Evolutionary conservation across 1,139 yeast species (phyloP).

Genomic region (Entelexis sorbosivorans): DNA sequence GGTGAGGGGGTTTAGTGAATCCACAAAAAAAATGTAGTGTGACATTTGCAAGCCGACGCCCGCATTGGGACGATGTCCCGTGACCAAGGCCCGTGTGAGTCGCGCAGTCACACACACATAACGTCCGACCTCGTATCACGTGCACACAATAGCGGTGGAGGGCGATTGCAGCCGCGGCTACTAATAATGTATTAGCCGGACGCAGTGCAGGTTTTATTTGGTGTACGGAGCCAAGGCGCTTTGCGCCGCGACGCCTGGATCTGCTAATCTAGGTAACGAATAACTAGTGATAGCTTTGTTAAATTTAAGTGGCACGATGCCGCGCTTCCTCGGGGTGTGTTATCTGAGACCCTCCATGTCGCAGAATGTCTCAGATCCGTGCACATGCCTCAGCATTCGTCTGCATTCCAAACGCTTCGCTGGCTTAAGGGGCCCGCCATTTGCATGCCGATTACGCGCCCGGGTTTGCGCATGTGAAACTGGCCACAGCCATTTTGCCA

Average conservation of each 20-base stretch:
- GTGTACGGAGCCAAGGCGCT: too few species aligned
- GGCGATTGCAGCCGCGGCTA: too few species aligned
- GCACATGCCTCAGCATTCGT: not conserved
- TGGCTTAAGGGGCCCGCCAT: too few species aligned
- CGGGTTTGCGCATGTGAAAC: not conserved
- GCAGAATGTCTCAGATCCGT: not conserved
- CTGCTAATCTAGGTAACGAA: too few species aligned
- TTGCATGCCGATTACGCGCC: not conserved
- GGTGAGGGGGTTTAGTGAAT: conserved; percentile 1
- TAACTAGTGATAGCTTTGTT: too few species aligned
- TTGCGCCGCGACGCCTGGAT: too few species aligned
- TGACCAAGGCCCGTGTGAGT: conserved; percentile 4
- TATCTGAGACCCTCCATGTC: not conserved
- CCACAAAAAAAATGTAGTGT: conserved; percentile 4
- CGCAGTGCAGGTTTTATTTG: too few species aligned
- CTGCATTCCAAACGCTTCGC: too few species aligned
- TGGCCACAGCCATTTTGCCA: too few species aligned
- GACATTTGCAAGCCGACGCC: conserved; percentile 7
- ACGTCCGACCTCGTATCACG: not conserved
- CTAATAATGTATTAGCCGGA: too few species aligned
- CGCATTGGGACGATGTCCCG: conserved; percentile 3
- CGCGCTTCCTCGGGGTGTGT: not conserved
- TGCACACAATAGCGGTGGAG: not conserved
- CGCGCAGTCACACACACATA: conserved; percentile 5
- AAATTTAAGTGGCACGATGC: too few species aligned